Percentiles rank a stretch among this genome's conserved stretches.
Evolutionary conservation across 2,329 filamentous ascomycete species (phyloP).

Genomic region (Lasiodiplodia sp.): DNA sequence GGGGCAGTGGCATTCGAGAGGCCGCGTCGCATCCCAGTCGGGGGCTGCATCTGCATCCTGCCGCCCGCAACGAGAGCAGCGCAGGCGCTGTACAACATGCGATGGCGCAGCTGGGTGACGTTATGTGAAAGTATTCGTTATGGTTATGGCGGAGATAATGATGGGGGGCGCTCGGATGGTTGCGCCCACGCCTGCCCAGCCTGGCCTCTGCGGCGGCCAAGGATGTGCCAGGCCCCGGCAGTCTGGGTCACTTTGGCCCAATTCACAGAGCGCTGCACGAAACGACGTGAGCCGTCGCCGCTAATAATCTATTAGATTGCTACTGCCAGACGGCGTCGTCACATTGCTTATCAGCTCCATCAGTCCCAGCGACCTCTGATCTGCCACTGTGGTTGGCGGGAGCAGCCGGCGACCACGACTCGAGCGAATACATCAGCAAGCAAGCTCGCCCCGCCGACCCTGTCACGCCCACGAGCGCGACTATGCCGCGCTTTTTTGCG

Average conservation of each 20-base stretch:
- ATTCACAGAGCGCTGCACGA: conserved; percentile 2
- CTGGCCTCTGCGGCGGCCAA: conserved; percentile 2
- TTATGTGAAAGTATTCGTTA: conserved; percentile 27
- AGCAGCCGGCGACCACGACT: conserved; percentile 13
- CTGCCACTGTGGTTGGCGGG: conserved; percentile 17
- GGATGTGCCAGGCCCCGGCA: background rate
- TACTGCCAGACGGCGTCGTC: conserved; percentile 5
- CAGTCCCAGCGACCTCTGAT: background rate
- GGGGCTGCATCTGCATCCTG: conserved; percentile 6
- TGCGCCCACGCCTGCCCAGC: conserved; percentile 1
- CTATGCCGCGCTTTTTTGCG: background rate
- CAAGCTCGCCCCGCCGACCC: conserved; percentile 18
- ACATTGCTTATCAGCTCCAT: conserved; percentile 9
- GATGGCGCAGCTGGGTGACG: conserved; percentile 15
- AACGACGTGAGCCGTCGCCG: conserved; percentile 23
- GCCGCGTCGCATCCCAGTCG: conserved; percentile 1
- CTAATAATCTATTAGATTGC: conserved; percentile 21
- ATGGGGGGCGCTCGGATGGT: background rate
- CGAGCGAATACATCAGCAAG: conserved; percentile 22
- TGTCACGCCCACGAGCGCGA: conserved; percentile 10
- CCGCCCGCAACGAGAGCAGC: background rate
- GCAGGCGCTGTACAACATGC: conserved; percentile 2
- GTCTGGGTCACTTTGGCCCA: conserved; percentile 14
- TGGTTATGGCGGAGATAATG: conserved; percentile 25
- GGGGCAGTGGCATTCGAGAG: background rate